phyloP scores from a whole-genome alignment of 345 rosid species.

The Boechera stricta region DNA sequence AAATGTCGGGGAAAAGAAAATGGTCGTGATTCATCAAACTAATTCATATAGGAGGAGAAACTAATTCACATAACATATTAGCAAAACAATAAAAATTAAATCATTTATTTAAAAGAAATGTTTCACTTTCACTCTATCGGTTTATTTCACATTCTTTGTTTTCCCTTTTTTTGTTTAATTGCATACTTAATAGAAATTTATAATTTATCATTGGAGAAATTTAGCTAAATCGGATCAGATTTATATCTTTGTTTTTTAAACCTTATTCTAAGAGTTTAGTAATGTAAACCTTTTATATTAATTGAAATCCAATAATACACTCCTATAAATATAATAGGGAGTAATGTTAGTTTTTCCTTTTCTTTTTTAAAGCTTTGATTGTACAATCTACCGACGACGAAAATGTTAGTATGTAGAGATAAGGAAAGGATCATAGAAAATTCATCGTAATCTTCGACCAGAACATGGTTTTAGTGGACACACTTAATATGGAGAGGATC shows the following conservation, averaged over 20 bases:
- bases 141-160: not conserved
- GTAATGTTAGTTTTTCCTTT: too few species aligned
- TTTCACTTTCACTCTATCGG: not conserved
- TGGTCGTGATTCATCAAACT: constrained; percentile 18
- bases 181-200: not conserved
- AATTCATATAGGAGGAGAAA: not conserved
- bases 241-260: not conserved
- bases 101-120: too few species aligned
- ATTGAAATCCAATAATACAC: not conserved
- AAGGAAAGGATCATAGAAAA: not conserved
- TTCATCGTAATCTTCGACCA: not conserved
- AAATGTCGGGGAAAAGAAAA: constrained; percentile 20
- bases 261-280: not conserved
- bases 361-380: too few species aligned
- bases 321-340: too few species aligned
- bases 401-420: not conserved
- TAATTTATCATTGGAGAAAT: too few species aligned
- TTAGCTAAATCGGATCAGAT: not conserved
- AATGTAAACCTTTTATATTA: not conserved
- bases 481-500: not conserved
- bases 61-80: not conserved
- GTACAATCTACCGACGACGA: too few species aligned
- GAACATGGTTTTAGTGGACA: not conserved
- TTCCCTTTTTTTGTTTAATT: too few species aligned
- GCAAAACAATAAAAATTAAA: not conserved